Evolutionary conservation across 2,329 filamentous ascomycete genomes (phyloP), one percentile per base, ranked within the genome.

Genomic region (Pseudocercospora vitis): DNA sequence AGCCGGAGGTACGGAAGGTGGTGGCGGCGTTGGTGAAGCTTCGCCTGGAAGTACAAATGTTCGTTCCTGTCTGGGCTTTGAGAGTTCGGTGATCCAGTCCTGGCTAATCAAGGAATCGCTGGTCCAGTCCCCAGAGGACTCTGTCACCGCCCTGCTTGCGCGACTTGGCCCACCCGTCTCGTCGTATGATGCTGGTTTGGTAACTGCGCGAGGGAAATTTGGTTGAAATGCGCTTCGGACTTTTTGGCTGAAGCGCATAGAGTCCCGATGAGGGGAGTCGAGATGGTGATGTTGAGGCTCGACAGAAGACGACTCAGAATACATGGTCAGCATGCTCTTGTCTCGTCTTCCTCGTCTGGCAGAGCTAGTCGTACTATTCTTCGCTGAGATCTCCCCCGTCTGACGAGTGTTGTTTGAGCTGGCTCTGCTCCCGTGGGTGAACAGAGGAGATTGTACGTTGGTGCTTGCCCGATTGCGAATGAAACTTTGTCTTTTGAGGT

Each of bases 401-500:
- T 54, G 50, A 21, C 48, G 48, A 2, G 53, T 49, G 11, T 59
- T 57, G 40, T 49, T 50, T 3, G 61, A 63, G 4, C 44, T 48
- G 12, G 56, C 58, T 26, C 62, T 56, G n/a, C 63, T 65, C 12
- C 60, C 64, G 35, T 70, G 69, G 4, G 69, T 67, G 53, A 76
- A 76, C 29, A 76, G 70, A 31, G 63, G 66, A 45, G 61, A 67
- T 3, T 73, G 70, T 11, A 69, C 65, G 26, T 65, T 68, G 9
- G 65, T 69, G 14, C 69, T 65, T 2, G 70, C 71, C 29, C 74
- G 69, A 52, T 76, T 73, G 12, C 69, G 63, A 37, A 76, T 72
- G 58, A 71, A 76, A 11, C 71, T 74, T 47, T 70, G 66, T 5
- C 74, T 69, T 52, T 73, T 74, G 26, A 74, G 71, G 31, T 72